Conservation (phyloP, 2,329 filamentous ascomycete species). For the Colletotrichum spinosum region DNA sequence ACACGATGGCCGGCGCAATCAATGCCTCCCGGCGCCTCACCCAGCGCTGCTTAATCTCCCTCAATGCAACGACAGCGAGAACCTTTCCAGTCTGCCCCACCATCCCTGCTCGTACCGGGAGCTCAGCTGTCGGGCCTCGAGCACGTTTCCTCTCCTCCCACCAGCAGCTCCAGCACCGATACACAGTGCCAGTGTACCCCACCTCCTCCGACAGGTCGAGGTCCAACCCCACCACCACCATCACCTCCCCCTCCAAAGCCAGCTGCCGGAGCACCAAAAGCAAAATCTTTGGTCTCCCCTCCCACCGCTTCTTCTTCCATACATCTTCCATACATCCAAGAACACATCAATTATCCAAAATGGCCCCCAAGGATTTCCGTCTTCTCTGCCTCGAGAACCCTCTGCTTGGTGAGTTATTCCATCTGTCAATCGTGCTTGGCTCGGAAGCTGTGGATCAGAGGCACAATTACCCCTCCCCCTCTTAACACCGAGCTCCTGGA, state of each 20-base stretch:
- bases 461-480: conserved; percentile 20
- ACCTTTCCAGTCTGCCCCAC: conserved; percentile 32
- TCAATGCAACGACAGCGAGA: conserved; percentile 27
- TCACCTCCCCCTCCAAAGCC: conserved; percentile 41
- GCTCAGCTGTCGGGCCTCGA: conserved; percentile 19
- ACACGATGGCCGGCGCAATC: conserved; percentile 15
- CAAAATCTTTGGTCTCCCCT: conserved; percentile 44
- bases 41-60: conserved; percentile 22
- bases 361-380: conserved; percentile 87
- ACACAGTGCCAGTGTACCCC: not conserved
- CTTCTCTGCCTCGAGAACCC: conserved; percentile 97
- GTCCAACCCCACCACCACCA: conserved; percentile 43
- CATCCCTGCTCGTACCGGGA: conserved; percentile 19
- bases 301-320: conserved; percentile 23
- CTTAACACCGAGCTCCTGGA: conserved; percentile 27
- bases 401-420: conserved; percentile 78
- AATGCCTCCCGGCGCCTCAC: conserved; percentile 31
- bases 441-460: too few species aligned
- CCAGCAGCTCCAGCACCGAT: not conserved
- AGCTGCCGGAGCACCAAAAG: conserved; percentile 36
- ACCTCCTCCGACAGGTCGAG: conserved; percentile 24
- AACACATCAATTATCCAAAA: conserved; percentile 54
- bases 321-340: conserved; percentile 34
- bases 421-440: too few species aligned
- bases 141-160: conserved; percentile 32